Base-by-base conservation (phyloP, 2,329 filamentous ascomycete genomes). In the Lasiodiplodia hormozganensis region DNA sequence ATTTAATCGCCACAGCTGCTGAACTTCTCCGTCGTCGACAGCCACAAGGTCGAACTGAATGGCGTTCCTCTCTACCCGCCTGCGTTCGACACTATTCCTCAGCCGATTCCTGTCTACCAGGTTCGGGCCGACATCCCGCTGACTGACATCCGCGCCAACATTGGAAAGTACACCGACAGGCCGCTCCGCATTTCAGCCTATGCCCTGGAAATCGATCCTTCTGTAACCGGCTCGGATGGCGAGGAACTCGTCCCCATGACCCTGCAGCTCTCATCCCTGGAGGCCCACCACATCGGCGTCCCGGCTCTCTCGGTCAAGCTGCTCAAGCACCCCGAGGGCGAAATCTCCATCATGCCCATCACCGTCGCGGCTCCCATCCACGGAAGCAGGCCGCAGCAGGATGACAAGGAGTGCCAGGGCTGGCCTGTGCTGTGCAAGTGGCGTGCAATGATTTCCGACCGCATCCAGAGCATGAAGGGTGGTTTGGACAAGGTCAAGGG, bases 351-450 rank as follows among this genome's bases (percentile, higher is more conserved):
- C 60, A 76, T 78, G 21, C 79, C 78, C 0, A 77, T 80, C 71
- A 69, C 76, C 47, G 68, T 76, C 51, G 70, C 73, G n/a, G 67
- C 75, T 52, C 62, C 72, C 6, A 70, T 62, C 21, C 23, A 66
- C 53, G 74, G 75, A 57, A 69, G 69, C 12, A 70, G 69, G 28
- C 73, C 72, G 14, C 72, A 73, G 11, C 47, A 74, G 51, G 28
- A 49, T 21, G 72, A 76, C 60, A 58, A 71, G 31, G 70, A 71
- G 47, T 72, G 70, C 74, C 75, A 77, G 40, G 73, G 78, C 56
- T 80, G 67, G 68, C 69, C 78, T 47, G 70, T 80, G 1, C 71
- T 79, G 73, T 75, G 83, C 82, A 77, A 84, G 75, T 74, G 82
- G 81, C 74, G 81, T 72, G 68, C 72, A 31, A 77, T 79, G 65